Base-by-base conservation (phyloP, 2,329 filamentous ascomycete species). In the Trichoderma endophyticum region DNA sequence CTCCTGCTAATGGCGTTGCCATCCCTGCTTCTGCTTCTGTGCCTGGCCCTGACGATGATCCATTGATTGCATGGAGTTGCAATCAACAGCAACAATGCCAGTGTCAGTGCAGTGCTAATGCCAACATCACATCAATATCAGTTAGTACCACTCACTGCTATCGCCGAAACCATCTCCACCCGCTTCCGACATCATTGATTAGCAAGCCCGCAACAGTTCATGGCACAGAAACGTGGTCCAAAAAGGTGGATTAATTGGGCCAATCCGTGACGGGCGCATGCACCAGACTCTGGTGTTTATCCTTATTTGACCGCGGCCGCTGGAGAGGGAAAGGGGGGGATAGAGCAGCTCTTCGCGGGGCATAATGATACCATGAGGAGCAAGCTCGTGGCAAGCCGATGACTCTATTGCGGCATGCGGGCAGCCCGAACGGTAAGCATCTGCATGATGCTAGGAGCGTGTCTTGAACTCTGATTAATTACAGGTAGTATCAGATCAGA, bases 21-120 rank as follows among this genome's bases (percentile, higher is more conserved):
- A 69, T 69, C 66, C 66, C 36, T 69, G 66, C 66, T 30, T 30
- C 56, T 30, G 56, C 30, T 54, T 39, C 64, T 67, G 64, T 67
- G 54, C 64, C 64, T 67, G 64, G n/a, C 56, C 56, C 56, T 60
- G 56, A 26, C 57, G 57, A 54, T 39, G 66, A 69, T 69, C 66
- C 28, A 60, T 61, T 18, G 59, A 61, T 14, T 15, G n/a, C 18
- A 51, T 65, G 43, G 48, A 54, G 48, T 21, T 54, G 48, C 48
- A 54, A 54, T 54, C 48, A 54, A 54, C 54, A 14, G 54, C 54
- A 39, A 28, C 34, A 51, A 32, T 15, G 26, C 39, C 30, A 39
- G 8, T 57, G 21, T 14, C 24, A 18, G 21, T 51, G n/a, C 21
- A 26, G 21, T 51, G n/a, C 21, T 11, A 54, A 7, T 51, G 43